Evolutionary conservation across 1,284 basidiomycete species (phyloP).

Genomic region (Meira nashicola): DNA sequence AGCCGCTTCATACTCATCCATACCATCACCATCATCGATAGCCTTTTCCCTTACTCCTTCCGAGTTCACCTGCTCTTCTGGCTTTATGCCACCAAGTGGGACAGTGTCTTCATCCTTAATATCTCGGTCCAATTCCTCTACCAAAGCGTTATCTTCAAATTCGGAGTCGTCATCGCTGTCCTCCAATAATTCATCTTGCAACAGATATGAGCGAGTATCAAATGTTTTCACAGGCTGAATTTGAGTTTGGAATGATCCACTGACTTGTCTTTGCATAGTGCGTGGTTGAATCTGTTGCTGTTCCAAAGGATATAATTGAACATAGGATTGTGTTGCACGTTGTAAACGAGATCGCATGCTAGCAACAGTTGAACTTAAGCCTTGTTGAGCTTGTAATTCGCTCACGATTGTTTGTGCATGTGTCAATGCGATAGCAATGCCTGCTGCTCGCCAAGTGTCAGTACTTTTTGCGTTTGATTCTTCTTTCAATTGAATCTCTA

Average conservation of each 20-base stretch:
- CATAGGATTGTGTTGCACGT: too few relatives aligned
- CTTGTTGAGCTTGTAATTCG: too few relatives aligned
- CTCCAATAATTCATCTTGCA: neutral
- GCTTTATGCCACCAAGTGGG: neutral
- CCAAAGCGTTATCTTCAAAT: neutral
- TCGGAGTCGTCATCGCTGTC: conserved; percentile 1
- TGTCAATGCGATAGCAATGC: conserved; percentile 3
- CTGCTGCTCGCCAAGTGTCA: neutral
- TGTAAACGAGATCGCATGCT: too few relatives aligned
- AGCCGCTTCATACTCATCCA: neutral
- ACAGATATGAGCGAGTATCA: too few relatives aligned
- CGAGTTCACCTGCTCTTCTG: neutral
- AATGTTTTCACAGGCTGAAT: too few relatives aligned
- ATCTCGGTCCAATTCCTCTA: neutral
- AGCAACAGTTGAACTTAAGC: too few relatives aligned
- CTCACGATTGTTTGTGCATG: neutral
- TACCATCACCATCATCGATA: neutral
- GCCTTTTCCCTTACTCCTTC: neutral
- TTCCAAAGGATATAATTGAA: too few relatives aligned
- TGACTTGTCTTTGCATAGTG: too few relatives aligned
- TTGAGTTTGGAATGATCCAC: too few relatives aligned
- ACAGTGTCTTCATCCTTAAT: neutral
- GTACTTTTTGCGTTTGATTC: neutral
- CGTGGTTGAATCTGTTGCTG: too few relatives aligned
- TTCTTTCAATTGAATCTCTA: conserved; percentile 6